Percentiles rank a stretch among this genome's conserved stretches.
Evolutionary conservation across 2,329 filamentous ascomycete genomes (phyloP).

Genomic region (Apiospora malaysiana): DNA sequence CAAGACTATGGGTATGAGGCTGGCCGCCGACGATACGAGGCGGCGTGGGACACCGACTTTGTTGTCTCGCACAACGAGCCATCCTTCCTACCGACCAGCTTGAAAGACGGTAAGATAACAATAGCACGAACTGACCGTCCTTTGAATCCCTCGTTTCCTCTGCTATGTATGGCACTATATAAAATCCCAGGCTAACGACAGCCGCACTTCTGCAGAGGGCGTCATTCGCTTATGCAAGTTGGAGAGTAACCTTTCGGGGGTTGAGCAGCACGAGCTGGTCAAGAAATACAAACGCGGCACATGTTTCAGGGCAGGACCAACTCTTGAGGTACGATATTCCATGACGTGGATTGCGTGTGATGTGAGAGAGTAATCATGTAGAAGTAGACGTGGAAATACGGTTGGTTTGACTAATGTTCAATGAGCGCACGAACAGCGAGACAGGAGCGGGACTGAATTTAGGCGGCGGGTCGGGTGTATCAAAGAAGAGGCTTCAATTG

Average conservation of each 20-base stretch:
- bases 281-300: slow-evolving; percentile 44
- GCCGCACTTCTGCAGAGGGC: slow-evolving; percentile 27
- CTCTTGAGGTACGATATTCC: too few relatives aligned
- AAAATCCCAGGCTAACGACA: too few relatives aligned
- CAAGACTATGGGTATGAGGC: slow-evolving; percentile 42
- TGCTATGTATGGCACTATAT: background rate
- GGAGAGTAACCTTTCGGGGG: slow-evolving; percentile 47
- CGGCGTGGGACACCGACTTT: slow-evolving; percentile 46
- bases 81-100: slow-evolving; percentile 42
- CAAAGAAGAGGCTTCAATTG: too few relatives aligned
- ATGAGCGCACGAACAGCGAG: too few relatives aligned
- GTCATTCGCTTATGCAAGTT: slow-evolving; percentile 47
- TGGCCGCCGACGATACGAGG: slow-evolving; percentile 41
- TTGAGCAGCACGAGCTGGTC: slow-evolving; percentile 46
- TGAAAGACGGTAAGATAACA: slow-evolving; percentile 43
- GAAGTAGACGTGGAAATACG: too few relatives aligned
- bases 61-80: slow-evolving; percentile 47
- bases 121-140: background rate
- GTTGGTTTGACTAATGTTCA: too few relatives aligned
- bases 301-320: slow-evolving; percentile 37
- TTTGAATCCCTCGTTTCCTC: background rate
- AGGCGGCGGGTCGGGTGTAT: too few relatives aligned
- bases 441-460: too few relatives aligned
- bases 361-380: too few relatives aligned
- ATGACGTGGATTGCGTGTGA: too few relatives aligned